These are phyloP conservation scores for Nicotiana tabacum DNA, from an alignment of 257 asterid genomes.

Conservation along the genomic window DNA sequence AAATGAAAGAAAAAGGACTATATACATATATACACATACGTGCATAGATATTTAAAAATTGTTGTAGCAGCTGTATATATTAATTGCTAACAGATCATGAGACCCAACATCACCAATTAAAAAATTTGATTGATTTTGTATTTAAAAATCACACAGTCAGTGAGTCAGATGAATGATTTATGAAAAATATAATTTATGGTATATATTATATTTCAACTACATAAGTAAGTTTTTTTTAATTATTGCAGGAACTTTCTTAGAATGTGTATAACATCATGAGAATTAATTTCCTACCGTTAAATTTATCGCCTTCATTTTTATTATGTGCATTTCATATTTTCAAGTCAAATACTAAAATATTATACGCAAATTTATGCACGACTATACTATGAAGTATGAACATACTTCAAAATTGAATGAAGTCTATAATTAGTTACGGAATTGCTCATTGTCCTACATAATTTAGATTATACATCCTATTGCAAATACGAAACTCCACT, in stretches of 20 bases:
- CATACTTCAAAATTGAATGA: not conserved
- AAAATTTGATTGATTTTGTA: not conserved
- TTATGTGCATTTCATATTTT: not conserved
- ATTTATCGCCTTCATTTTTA: not conserved
- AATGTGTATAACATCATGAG: not conserved
- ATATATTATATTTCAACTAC: too few species aligned
- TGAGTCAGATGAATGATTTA: not conserved
- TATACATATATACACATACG: not conserved
- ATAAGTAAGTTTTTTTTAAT: too few species aligned
- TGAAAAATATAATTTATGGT: not conserved
- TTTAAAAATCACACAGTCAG: not conserved
- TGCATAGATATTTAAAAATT: not conserved
- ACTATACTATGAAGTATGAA: not conserved
- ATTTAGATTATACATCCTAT: not conserved
- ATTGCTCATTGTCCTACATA: not conserved
- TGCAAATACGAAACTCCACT: not conserved
- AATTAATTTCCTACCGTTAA: not conserved
- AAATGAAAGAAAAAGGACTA: too few species aligned
- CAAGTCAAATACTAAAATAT: not conserved
- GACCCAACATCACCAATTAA: not conserved
- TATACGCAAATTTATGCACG: not conserved
- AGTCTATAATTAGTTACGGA: not conserved
- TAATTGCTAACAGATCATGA: constrained; percentile 5
- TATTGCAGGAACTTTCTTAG: not conserved
- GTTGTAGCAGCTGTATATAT: not conserved